Evolutionary conservation across 106 monocot genomes (phyloP), one percentile per base, ranked within the genome.

Genomic region (Phalaenopsis aphrodite): DNA sequence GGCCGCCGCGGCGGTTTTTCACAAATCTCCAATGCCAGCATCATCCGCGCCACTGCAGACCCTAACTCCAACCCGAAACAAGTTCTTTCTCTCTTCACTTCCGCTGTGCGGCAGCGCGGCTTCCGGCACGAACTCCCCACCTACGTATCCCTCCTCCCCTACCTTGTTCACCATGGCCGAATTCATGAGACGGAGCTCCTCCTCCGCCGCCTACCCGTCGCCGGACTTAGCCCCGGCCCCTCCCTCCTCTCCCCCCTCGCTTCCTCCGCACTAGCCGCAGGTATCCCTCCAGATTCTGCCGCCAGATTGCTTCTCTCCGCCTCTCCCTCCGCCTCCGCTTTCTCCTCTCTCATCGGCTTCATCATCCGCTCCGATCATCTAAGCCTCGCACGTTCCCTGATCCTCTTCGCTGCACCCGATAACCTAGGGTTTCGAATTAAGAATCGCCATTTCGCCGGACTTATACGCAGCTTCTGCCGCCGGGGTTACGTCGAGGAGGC

Each of bases 341-440:
- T 81, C 78, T 83, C 72, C 56, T 49, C 77, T 47, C 69, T 78
- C 10, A 15, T 77, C 30, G 56, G 46, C 3, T 7, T 41, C 15
- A 7, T 76, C 4, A 2, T 65, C 42, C 61, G 5, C 42, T 30
- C 42, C 47, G 52, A 17, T 8, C 39, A 47, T 14, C 67, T 77
- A 46, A 55, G 10, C 16, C 16, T 77, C 21, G 72, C 77, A 0
- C 39, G 30, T 19, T 38, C 52, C 5, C 41, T 78, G 8, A 1
- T 83, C 39, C 41, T 78, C 8, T 16, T 72, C 55, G 42, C 67
- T 7, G 37, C 10, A 15, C 64, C 77, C 47, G 48, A 45, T 23
- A 68, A 72, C 23, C 55, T 78, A 69, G 78, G 78, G 71, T 56
- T 78, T 42, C 78, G n/a, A 38, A 41, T 72, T 41, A 77, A 69